Base-by-base conservation (phyloP, 805 yeast genomes). In the Starmera dryadoides region DNA sequence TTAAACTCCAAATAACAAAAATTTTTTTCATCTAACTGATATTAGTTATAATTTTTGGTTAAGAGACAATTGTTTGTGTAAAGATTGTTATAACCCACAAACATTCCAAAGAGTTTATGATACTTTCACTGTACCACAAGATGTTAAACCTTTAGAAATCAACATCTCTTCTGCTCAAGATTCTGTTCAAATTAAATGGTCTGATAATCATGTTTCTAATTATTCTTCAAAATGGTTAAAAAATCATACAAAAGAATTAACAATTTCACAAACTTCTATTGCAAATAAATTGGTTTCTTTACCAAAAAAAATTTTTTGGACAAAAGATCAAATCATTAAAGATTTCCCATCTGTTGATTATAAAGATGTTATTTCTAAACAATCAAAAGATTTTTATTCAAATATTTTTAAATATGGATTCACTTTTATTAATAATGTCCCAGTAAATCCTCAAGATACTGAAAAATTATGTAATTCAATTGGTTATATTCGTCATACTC, bases 401-500 rank as follows among this genome's bases (percentile, higher is more conserved):
- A 50, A 52, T 40, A 46, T 53, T 20, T 42, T 42, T 16, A 40
- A 41, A 33, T 68, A 69, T 52, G 88, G 88, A 2, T 81, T 81
- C 54, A 71, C 81, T 31, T 65, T 79, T 39, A 71, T 81, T 34
- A 70, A 77, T 37, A 68, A 73, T 44, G 81, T 77, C 17, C 87
- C 86, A 1, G 75, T 67, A 4, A 64, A 66, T 14, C 75, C 84
- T 1, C 75, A 73, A 45, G 79, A 65, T 17, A 81, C 88, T 2
- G 71, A 79, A 48, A 58, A 60, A 44, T 64, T 81, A 42, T 71
- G 78, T 40, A 76, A 77, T 45, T 60, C 73, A 47, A 69, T 81
- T 44, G 68, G 78, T 40, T 78, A 75, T 53, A 72, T 79, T 36
- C 64, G 83, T 32, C 79, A 79, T 20, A 81, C 88, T 2, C 88